These are phyloP conservation scores for Colletotrichum chlorophyti DNA, from an alignment of 2,329 filamentous ascomycete genomes.

Conservation along the genomic window DNA sequence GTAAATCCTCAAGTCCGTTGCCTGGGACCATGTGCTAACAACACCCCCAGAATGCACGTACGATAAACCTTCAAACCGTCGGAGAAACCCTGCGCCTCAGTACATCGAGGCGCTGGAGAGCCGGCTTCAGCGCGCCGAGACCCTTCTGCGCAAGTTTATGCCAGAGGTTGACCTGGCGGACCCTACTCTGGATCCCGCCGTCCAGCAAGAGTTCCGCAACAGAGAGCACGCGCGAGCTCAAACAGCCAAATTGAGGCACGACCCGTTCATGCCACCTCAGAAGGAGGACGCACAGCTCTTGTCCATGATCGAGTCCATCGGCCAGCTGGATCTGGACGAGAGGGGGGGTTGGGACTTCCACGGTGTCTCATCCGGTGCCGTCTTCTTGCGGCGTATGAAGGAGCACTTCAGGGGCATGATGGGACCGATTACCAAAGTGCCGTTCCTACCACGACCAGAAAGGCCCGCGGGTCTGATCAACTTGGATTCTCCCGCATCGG, in stretches of 20 bases:
- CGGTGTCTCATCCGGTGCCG: conserved; percentile 88
- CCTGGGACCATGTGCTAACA: conserved; percentile 31
- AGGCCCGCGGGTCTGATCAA: conserved; percentile 57
- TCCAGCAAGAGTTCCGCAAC: conserved; percentile 72
- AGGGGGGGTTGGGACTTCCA: conserved; percentile 94
- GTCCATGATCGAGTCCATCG: conserved; percentile 94
- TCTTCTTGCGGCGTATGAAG: conserved; percentile 86
- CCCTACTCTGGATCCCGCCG: conserved; percentile 78
- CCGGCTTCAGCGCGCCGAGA: conserved; percentile 82
- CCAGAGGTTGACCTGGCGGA: conserved; percentile 88
- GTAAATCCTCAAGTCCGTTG: conserved; percentile 32
- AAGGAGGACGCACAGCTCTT: conserved; percentile 78
- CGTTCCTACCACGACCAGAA: conserved; percentile 62
- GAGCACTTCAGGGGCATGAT: conserved; percentile 85
- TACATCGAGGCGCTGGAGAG: conserved; percentile 90
- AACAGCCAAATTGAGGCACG: conserved; percentile 47
- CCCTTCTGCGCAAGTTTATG: conserved; percentile 78
- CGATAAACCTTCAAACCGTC: conserved; percentile 90
- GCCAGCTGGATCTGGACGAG: conserved; percentile 90
- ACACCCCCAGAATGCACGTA: conserved; percentile 81
- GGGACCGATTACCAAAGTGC: conserved; percentile 65
- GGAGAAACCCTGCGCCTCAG: conserved; percentile 88
- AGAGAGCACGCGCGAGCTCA: conserved; percentile 59
- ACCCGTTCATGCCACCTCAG: conserved; percentile 40
- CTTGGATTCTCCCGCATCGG: conserved; percentile 71